Percentiles rank a stretch among this genome's conserved stretches.
Conservation (phyloP, 2,329 filamentous ascomycete genomes). For the Arthrobotrys musiformis region DNA sequence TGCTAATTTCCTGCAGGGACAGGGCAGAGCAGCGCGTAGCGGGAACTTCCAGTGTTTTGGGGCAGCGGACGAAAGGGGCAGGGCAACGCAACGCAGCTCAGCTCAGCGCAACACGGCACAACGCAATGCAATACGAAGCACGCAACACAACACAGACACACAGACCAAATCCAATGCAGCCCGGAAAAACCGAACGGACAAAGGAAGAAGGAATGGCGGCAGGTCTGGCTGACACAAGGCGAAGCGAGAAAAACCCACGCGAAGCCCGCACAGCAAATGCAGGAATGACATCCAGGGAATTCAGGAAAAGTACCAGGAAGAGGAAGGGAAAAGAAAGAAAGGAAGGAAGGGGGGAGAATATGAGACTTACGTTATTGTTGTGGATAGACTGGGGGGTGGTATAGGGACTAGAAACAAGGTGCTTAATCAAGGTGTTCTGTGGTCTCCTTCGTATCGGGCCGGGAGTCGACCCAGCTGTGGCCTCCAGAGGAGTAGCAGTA, state of each 20-base stretch:
- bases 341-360: not conserved
- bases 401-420: not conserved
- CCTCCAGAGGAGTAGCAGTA: not conserved
- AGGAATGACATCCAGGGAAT: too few relatives aligned
- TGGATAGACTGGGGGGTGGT: constrained; percentile 3
- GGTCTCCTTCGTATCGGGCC: constrained; percentile 33
- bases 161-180: too few relatives aligned
- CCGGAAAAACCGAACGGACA: constrained; percentile 37
- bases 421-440: constrained; percentile 6
- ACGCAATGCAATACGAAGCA: constrained; percentile 22
- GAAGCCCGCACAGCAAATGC: constrained; percentile 21
- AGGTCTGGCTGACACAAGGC: constrained; percentile 25
- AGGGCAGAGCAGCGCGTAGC: constrained; percentile 44
- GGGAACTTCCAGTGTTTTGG: constrained; percentile 34
- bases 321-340: not conserved
- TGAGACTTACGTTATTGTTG: constrained; percentile 37
- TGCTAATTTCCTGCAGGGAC: constrained; percentile 35
- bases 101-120: not conserved
- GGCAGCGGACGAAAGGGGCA: constrained; percentile 24
- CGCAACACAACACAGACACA: not conserved
- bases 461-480: constrained; percentile 1
- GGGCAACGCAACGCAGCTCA: not conserved
- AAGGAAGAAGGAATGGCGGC: not conserved
- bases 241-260: constrained; percentile 49
- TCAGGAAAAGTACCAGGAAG: too few relatives aligned